Base-by-base conservation (phyloP, 2,329 filamentous ascomycete species). In the Microdochium bolleyi region DNA sequence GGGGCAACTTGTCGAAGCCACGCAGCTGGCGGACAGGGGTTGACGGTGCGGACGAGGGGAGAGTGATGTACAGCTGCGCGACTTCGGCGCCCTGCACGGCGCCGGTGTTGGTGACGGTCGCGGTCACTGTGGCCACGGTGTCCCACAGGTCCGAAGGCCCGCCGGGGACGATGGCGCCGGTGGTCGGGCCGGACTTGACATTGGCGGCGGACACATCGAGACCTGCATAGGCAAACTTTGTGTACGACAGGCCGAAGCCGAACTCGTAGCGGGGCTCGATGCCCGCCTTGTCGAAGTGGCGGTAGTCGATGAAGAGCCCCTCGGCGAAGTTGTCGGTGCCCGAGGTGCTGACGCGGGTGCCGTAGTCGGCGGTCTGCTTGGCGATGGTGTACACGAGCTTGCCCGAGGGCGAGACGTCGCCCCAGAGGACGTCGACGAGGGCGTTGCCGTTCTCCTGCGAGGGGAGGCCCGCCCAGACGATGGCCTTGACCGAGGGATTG, bases 381-480 rank as follows among this genome's bases (percentile, higher is more conserved):
- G 71, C 77, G 51, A 80, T 79, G 2, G 77, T 79, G 63, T 77
- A 78, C 0, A 73, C 72, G 49, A 78, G 64, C 62, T 76, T 76
- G 24, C 75, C 75, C 10, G 67, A 72, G 10, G 75, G 75, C 46
- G 62, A 66, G 0, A 65, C 63, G 4, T 65, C 62, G 50, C 88
- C 88, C 65, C 88, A 91, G 8, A 91, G 76, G 22, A 91, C 74
- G 62, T 91, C 87, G 2, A 84, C 83, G 49, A 91, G 79, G 2
- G 85, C 79, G 62, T 89, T 89, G 11, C 88, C 88, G 58, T 80
- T 87, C 68, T 92, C 85, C 62, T 90, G 83, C 27, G 87, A 87
- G 0, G 87, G 87, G 44, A 91, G 73, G 60, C 86, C 87, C 48
- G 86, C 87, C 79, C 85, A 90, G 19, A 91, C 73, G 53, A 92